These are phyloP conservation scores for Stereocaulon alpinum DNA, from an alignment of 495 filamentous ascomycete genomes.

Conservation along the genomic window DNA sequence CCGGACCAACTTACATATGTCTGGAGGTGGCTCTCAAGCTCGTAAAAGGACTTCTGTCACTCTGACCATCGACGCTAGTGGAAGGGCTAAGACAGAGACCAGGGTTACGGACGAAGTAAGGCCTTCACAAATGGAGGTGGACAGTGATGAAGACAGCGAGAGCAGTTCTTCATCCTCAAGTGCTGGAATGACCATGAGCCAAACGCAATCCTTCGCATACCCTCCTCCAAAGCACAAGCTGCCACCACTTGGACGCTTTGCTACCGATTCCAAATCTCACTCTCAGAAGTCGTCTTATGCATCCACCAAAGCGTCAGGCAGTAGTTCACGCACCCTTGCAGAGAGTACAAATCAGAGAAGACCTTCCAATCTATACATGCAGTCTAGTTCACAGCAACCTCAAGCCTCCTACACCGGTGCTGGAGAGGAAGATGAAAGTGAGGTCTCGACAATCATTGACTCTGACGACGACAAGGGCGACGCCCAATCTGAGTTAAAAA, in stretches of 20 bases:
- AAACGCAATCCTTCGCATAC: conserved; percentile 50
- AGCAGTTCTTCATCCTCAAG: conserved; percentile 48
- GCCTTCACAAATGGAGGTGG: conserved; percentile 34
- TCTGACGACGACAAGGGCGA: conserved; percentile 42
- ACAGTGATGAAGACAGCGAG: conserved; percentile 41
- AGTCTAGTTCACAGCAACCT: conserved; percentile 6
- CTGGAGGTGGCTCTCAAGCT: not conserved
- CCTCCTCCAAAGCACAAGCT: conserved; percentile 39
- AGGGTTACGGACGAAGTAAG: conserved; percentile 41
- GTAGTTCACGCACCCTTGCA: not conserved
- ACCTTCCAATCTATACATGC: conserved; percentile 4
- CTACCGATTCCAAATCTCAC: conserved; percentile 42
- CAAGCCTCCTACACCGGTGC: not conserved
- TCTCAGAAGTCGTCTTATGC: conserved; percentile 41
- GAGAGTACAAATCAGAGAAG: not conserved
- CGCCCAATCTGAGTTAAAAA: conserved; percentile 56
- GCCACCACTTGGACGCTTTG: conserved; percentile 40
- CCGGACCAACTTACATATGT: not conserved
- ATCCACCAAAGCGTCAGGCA: conserved; percentile 32
- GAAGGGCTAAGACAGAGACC: conserved; percentile 61
- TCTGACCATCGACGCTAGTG: conserved; percentile 61
- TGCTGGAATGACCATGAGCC: conserved; percentile 55
- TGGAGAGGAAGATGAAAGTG: conserved; percentile 32
- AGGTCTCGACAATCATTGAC: conserved; percentile 47
- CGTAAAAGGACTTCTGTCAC: conserved; percentile 46